These are phyloP conservation scores for Pestalotiopsis fici DNA, from an alignment of 2,329 filamentous ascomycete genomes.

Conservation along the genomic window DNA sequence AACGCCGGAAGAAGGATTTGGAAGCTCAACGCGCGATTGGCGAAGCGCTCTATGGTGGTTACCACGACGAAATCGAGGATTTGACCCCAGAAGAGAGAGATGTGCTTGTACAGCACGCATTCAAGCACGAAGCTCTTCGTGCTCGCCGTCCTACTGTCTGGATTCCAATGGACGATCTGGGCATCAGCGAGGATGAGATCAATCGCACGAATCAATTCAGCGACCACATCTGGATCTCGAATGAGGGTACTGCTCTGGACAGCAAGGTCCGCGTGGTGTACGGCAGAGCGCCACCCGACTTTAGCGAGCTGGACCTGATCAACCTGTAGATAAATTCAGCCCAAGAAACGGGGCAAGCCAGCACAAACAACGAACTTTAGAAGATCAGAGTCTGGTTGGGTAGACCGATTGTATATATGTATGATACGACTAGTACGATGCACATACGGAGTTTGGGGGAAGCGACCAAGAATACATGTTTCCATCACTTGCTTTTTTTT, in stretches of 20 bases:
- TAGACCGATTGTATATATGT: not conserved
- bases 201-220: conserved; percentile 74
- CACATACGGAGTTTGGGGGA: not conserved
- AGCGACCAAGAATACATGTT: not conserved
- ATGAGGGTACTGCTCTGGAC: conserved; percentile 87
- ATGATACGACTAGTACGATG: not conserved
- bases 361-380: not conserved
- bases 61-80: conserved; percentile 93
- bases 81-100: conserved; percentile 89
- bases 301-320: conserved; percentile 85
- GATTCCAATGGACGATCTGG: conserved; percentile 89
- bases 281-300: conserved; percentile 83
- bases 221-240: conserved; percentile 87
- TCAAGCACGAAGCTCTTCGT: conserved; percentile 85
- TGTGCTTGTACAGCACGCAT: conserved; percentile 80
- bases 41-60: conserved; percentile 81
- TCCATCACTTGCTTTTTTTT: not conserved
- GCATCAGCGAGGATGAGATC: conserved; percentile 91
- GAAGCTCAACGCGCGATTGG: conserved; percentile 75
- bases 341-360: not conserved
- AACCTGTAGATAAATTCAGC: conserved; percentile 56
- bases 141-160: conserved; percentile 86
- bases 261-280: conserved; percentile 82
- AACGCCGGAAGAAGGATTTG: conserved; percentile 59
- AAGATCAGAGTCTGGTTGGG: not conserved